Evolutionary conservation across 2,329 filamentous ascomycete species (phyloP).

Genomic region (Trichoderma cornu-damae): DNA sequence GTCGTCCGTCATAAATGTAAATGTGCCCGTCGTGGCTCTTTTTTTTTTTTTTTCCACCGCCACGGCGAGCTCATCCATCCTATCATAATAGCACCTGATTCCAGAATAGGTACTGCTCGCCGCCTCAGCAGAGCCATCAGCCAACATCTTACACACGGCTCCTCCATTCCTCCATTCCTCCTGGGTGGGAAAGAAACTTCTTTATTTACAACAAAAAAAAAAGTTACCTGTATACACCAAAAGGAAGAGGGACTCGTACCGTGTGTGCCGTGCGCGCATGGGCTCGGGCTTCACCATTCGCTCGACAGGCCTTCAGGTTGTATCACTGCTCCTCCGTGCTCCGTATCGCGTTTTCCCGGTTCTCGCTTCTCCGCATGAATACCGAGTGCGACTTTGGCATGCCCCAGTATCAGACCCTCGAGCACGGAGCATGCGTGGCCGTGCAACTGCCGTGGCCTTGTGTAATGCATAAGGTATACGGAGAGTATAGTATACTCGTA

Average conservation of each 20-base stretch:
- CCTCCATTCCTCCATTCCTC: background rate
- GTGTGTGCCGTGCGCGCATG: no score
- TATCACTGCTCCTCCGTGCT: background rate
- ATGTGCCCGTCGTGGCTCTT: background rate
- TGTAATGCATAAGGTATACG: no score
- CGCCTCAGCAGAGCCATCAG: constrained; percentile 1
- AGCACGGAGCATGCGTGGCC: background rate
- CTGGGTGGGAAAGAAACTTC: no score
- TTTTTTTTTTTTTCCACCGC: no score
- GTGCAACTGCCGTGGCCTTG: constrained; percentile 6
- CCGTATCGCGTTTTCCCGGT: background rate
- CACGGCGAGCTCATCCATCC: background rate
- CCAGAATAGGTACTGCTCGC: background rate
- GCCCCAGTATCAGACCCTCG: background rate
- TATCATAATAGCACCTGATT: constrained; percentile 11
- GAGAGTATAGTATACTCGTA: no score
- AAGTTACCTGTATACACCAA: no score
- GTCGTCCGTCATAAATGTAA: background rate
- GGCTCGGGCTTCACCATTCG: background rate
- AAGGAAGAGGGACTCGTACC: background rate
- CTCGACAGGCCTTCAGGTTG: background rate
- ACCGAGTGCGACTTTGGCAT: background rate
- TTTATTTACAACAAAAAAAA: no score
- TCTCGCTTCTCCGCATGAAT: background rate
- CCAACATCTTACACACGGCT: background rate